Evolutionary conservation across 225 moss, liverwort and hornwort species (phyloP).

Genomic region (Marchantia polymorpha): DNA sequence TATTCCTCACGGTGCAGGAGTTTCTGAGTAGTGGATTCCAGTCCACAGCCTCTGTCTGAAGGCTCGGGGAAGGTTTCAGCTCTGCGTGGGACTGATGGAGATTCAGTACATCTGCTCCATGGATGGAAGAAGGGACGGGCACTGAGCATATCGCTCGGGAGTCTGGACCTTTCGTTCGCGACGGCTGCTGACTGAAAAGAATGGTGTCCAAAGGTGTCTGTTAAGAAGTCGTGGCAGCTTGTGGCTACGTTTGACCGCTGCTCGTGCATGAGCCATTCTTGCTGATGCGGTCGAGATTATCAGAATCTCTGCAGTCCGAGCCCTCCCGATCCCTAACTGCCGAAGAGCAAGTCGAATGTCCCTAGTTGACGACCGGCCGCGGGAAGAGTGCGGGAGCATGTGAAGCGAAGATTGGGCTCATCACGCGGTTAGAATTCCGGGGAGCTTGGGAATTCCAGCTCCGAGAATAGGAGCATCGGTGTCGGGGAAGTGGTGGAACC

Average conservation of each 20-base stretch:
- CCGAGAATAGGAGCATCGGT: conserved; percentile 49
- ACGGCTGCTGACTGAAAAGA: background rate
- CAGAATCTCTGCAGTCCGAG: background rate
- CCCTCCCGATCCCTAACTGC: background rate
- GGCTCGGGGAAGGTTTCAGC: no score
- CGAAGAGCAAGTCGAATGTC: background rate
- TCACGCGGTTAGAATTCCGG: conserved; percentile 12
- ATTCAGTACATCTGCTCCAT: no score
- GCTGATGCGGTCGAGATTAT: background rate
- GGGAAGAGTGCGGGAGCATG: background rate
- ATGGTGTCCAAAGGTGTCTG: background rate
- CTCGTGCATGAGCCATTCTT: background rate
- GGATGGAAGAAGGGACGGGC: background rate
- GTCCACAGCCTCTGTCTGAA: no score
- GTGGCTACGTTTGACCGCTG: background rate
- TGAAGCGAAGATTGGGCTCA: background rate
- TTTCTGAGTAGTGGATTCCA: no score
- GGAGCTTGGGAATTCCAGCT: background rate
- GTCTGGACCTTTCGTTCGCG: background rate
- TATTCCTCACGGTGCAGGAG: no score
- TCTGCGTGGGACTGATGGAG: no score
- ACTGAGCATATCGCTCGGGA: background rate
- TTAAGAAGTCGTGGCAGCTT: background rate
- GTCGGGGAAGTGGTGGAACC: conserved; percentile 44
- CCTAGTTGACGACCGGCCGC: background rate